phyloP scores from a whole-genome alignment of 768 basidiomycete genomes.

The Tylopilus sp. region DNA sequence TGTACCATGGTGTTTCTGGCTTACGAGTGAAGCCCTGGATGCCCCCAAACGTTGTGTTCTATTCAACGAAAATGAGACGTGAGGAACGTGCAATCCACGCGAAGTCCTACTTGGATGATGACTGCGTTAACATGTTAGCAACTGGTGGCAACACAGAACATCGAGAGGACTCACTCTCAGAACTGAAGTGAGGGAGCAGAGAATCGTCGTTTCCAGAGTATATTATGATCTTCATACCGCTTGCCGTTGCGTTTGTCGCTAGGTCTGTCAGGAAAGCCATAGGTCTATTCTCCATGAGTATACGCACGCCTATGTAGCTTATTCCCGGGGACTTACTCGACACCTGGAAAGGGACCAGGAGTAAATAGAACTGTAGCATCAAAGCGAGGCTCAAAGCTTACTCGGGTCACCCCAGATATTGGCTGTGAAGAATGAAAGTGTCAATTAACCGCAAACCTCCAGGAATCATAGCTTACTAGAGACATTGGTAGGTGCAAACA shows the following conservation, averaged over 20 bases:
- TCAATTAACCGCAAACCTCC: neutral
- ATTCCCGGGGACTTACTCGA: conserved; percentile 26
- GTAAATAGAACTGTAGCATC: neutral
- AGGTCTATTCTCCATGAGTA: conserved; percentile 37
- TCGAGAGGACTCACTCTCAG: conserved; percentile 46
- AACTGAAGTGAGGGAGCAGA: conserved; percentile 56
- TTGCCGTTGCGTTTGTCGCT: conserved; percentile 54
- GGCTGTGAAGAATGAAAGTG: neutral
- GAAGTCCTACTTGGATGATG: conserved; percentile 46
- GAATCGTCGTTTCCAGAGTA: conserved; percentile 72
- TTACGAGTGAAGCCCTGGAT: conserved; percentile 68
- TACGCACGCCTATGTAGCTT: neutral
- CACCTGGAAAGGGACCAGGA: neutral
- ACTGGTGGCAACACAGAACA: neutral
- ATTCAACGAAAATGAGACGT: neutral
- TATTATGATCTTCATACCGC: conserved; percentile 48
- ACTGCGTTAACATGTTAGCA: conserved; percentile 33
- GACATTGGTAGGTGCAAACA: conserved; percentile 15
- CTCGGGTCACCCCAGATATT: conserved; percentile 28
- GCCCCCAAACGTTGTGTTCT: conserved; percentile 80
- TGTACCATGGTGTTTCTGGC: conserved; percentile 65
- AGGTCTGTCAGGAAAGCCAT: conserved; percentile 62
- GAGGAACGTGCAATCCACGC: neutral
- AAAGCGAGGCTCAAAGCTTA: conserved; percentile 12
- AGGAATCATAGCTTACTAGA: conserved; percentile 12